Evolutionary conservation across 768 basidiomycete genomes (phyloP).

Genomic region (Podaxis pistillaris): DNA sequence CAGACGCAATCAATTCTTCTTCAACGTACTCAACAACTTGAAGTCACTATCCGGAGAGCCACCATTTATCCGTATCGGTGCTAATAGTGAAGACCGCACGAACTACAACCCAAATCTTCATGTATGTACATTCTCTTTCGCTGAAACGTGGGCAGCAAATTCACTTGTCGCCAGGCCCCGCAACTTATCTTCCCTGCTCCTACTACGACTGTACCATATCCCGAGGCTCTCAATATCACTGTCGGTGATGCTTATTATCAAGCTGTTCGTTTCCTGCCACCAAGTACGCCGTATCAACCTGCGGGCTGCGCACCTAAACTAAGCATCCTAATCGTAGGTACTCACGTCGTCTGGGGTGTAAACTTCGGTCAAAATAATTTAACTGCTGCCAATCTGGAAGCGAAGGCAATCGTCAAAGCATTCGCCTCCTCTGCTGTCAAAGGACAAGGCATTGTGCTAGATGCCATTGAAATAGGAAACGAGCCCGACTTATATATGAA

Average conservation of each 20-base stretch:
- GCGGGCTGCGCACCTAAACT: not conserved
- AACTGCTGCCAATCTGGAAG: conserved; percentile 47
- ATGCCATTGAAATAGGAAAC: conserved; percentile 63
- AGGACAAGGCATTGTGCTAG: conserved; percentile 43
- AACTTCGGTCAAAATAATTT: conserved; percentile 58
- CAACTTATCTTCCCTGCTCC: conserved; percentile 49
- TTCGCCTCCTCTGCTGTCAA: conserved; percentile 42
- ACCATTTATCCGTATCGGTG: conserved; percentile 60
- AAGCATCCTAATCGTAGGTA: conserved; percentile 34
- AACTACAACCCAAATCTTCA: conserved; percentile 47
- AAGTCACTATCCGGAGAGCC: conserved; percentile 48
- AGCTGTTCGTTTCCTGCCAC: conserved; percentile 49
- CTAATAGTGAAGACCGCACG: conserved; percentile 58
- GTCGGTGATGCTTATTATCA: conserved; percentile 59
- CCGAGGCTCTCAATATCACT: conserved; percentile 60
- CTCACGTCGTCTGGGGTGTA: conserved; percentile 65
- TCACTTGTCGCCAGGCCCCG: conserved; percentile 18
- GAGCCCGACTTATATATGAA: conserved; percentile 55
- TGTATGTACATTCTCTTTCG: conserved; percentile 28
- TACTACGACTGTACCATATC: conserved; percentile 54
- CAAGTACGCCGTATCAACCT: conserved; percentile 28
- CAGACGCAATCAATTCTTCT: conserved; percentile 55
- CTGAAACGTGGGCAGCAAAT: not conserved
- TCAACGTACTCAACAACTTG: conserved; percentile 58
- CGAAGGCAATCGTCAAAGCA: conserved; percentile 45